Base-by-base conservation (phyloP, 176 grass and related monocot genomes). In the Coix lacrymajobi region DNA sequence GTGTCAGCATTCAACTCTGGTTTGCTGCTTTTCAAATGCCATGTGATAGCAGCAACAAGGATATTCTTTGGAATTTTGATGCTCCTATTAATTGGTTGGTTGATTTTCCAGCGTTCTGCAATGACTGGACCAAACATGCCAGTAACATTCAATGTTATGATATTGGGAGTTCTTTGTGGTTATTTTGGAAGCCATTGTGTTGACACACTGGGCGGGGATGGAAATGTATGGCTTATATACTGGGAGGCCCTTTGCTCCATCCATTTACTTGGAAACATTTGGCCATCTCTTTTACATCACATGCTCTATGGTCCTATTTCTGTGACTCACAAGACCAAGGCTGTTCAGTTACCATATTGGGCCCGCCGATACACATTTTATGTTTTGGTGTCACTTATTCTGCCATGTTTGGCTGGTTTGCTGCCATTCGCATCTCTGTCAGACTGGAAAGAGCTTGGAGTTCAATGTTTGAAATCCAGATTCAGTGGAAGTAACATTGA, bases 241-340 rank as follows among this genome's bases (percentile, higher is more conserved):
- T 98, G 93, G 93, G 96, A 98, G 77, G 61, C 78, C 34, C 54
- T 98, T 45, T 98, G 92, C 67, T 69, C 79, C 79, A 71, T 98
- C 64, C 96, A 95, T 88, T 91, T 98, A 70, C 79, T 90, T 63
- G 96, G 73, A 67, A 98, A 91, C 76, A 84, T 79, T 19, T 84
- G 73, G 36, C 96, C 96, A 7, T 91, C 90, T 66, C 54, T 85
- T 76, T 84, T 92, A 38, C 86, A 96, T 40, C 11, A 32, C 49
- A 46, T 93, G 16, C 87, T 99, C 75, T 84, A 90, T 66, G 96
- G 96, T 32, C 89, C 92, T 83, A 72, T 96, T 62, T 79, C 56
- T 81, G 83, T 81, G 62, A 88, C 73, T 10, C 38, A 72, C 83
- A 88, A 40, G 70, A 64, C 65, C 8, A 80, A 81, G 62, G 75